Evolutionary conservation across 345 rosid species (phyloP).

Genomic region (Laguncularia racemosa): DNA sequence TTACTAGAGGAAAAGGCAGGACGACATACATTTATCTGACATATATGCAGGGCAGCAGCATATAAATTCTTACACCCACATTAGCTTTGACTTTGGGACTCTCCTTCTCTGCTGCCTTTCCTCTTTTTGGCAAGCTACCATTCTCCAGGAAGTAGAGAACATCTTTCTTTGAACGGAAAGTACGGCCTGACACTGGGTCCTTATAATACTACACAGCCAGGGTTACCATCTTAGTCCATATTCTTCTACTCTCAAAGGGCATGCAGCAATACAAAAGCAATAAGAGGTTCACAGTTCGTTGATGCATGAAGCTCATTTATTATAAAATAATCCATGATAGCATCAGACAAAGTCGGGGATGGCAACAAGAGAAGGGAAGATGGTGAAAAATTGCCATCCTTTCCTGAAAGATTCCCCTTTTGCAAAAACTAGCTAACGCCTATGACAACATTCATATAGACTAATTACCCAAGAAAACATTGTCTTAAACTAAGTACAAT

Average conservation of each 20-base stretch:
- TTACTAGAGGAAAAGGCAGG: slow-evolving; percentile 19
- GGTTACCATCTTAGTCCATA: not conserved
- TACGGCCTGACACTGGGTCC: slow-evolving; percentile 22
- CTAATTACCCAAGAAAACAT: too few relatives aligned
- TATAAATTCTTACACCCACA: slow-evolving; percentile 17
- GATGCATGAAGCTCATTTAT: too few relatives aligned
- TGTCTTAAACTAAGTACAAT: too few relatives aligned
- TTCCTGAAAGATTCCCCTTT: too few relatives aligned
- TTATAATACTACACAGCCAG: slow-evolving; percentile 31
- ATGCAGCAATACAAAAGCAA: too few relatives aligned
- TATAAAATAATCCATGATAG: too few relatives aligned
- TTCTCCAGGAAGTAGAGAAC: slow-evolving; percentile 37
- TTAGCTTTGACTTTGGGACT: slow-evolving; percentile 13
- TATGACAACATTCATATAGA: too few relatives aligned
- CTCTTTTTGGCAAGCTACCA: slow-evolving; percentile 25
- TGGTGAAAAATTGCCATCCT: too few relatives aligned
- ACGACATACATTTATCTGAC: slow-evolving; percentile 14
- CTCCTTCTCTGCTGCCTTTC: slow-evolving; percentile 10
- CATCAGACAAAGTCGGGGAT: too few relatives aligned
- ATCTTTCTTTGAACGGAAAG: slow-evolving; percentile 45
- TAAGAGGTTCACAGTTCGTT: too few relatives aligned
- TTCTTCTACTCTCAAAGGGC: not conserved
- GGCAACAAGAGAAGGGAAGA: too few relatives aligned
- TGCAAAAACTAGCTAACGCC: too few relatives aligned
- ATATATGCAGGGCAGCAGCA: not conserved